Evolutionary conservation across 116 monocot species (phyloP), one percentile per base, ranked within the genome.

Genomic region (Dioscorea cayenensis): DNA sequence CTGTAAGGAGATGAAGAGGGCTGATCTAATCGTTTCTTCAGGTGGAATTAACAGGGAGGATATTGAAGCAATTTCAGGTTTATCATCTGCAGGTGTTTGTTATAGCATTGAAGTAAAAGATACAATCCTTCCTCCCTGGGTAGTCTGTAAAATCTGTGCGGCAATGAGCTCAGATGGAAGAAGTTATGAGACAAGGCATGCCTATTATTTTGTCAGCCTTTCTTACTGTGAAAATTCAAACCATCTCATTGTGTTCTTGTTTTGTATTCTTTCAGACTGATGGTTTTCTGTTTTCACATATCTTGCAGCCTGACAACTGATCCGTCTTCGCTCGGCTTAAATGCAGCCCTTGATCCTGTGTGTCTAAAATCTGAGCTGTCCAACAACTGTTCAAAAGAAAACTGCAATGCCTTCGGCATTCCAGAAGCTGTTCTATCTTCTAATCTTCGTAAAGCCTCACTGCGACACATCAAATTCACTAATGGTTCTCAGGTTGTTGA

Each of bases 1-100:
- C 75, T 93, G 83, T 66, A 93, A 79, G 76, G 97, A 99, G 84
- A 82, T 99, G 75, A 99, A 77, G 77, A 90, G 78, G 79, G 97
- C 86, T 36, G 82, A 95, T 67, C 11, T 50, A 17, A 36, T 58
- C 51, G 28, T 76, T 52, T 60, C 65, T 71, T 79, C 79, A 25
- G 71, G 72, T 63, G 84, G 67, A 58, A 82, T 73, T 19, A 82
- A 80, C 10, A 49, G 65, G 55, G 81, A 81, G 68, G 63, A 75
- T 3, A 7, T 59, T 22, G 73, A 77, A 65, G 21, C 74, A 23
- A 28, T 35, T 59, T n/a, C 28, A 35, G 35, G 74, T 36, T 32
- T 48, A 32, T 38, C 77, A 38, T 59, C 68, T 20, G 72, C 38
- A 48, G 60, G 76, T 50, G 37, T 83, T 17, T 99, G 86, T 63